These are phyloP conservation scores for Silene vulgaris DNA, from an alignment of 179 eudicot genomes.

Conservation along the genomic window DNA sequence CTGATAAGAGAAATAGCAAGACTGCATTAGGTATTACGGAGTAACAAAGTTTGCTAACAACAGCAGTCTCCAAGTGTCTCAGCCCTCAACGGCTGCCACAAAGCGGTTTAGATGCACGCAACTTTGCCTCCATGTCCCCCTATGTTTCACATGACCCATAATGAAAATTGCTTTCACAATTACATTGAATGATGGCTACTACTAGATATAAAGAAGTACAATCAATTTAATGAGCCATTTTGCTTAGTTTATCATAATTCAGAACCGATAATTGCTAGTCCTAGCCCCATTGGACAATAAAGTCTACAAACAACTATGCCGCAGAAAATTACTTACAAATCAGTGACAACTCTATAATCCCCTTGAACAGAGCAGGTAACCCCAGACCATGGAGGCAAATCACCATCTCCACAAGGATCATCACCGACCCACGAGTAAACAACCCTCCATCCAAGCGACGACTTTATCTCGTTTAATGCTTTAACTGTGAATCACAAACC, in stretches of 20 bases:
- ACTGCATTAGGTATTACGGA: too few species aligned
- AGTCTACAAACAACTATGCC: background rate
- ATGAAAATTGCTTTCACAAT: background rate
- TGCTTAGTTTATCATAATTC: background rate
- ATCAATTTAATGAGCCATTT: too few species aligned
- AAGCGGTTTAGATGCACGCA: background rate
- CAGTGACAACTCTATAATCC: conserved; percentile 87
- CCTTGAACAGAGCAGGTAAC: conserved; percentile 81
- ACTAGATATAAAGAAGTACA: too few species aligned
- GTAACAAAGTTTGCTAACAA: too few species aligned
- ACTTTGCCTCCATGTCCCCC: background rate
- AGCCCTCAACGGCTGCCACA: too few species aligned
- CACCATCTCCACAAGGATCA: conserved; percentile 99
- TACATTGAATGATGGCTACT: background rate
- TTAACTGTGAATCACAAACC: conserved; percentile 46
- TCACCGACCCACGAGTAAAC: conserved; percentile 99
- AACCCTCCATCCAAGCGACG: conserved; percentile 97
- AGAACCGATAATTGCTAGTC: background rate
- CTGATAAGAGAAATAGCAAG: too few species aligned
- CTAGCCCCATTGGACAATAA: background rate
- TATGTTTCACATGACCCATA: background rate
- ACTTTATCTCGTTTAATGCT: conserved; percentile 91
- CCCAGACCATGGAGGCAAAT: conserved; percentile 93
- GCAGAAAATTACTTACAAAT: conserved; percentile 44
- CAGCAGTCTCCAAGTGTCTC: too few species aligned